phyloP scores from a whole-genome alignment of 1,284 basidiomycete species.

The Leccinum pachyderme region DNA sequence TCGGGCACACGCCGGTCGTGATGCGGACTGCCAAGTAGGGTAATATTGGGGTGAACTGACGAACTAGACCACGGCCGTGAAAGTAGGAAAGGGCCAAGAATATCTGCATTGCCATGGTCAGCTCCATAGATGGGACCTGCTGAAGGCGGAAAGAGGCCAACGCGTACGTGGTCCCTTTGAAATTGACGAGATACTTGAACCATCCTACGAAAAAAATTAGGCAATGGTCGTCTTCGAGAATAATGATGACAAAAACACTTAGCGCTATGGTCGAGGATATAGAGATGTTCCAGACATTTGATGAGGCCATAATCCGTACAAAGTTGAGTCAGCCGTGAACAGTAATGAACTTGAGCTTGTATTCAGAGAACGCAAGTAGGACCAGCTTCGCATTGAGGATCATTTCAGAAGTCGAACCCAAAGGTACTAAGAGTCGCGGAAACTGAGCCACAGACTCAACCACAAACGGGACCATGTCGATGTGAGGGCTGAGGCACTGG shows the following conservation, averaged over 20 bases:
- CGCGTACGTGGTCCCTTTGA: background rate
- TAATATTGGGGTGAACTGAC: background rate
- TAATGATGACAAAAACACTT: background rate
- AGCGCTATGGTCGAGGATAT: background rate
- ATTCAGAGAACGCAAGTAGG: background rate
- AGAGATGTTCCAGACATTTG: background rate
- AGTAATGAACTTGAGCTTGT: background rate
- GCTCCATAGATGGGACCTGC: background rate
- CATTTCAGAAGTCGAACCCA: background rate
- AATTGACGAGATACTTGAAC: background rate
- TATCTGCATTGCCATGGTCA: background rate
- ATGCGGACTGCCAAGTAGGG: background rate
- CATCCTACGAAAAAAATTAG: background rate
- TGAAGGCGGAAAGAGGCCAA: background rate
- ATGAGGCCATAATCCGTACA: background rate
- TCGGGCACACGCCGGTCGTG: background rate
- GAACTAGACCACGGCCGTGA: background rate
- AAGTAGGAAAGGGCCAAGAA: background rate
- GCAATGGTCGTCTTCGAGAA: background rate
- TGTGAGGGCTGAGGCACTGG: background rate
- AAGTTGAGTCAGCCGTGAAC: background rate
- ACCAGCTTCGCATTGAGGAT: background rate
- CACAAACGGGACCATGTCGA: background rate
- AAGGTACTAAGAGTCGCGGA: background rate
- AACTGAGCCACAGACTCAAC: background rate